Percentiles rank a stretch among this genome's conserved stretches.
These are phyloP conservation scores for Bryum argenteum DNA, from an alignment of 225 moss, liverwort and hornwort species.

Conservation along the genomic window DNA sequence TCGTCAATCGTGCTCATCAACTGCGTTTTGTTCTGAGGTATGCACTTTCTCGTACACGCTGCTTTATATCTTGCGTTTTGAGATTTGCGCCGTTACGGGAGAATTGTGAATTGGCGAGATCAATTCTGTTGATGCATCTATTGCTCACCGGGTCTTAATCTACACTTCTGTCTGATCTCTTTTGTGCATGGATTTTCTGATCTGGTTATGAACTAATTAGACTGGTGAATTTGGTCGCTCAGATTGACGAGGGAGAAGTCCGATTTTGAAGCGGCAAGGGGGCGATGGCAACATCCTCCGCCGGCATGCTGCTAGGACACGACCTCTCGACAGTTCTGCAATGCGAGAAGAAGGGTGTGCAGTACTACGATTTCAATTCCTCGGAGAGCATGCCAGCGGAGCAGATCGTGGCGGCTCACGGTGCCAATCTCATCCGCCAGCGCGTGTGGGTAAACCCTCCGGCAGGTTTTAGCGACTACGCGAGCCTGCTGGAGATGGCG, in stretches of 20 bases:
- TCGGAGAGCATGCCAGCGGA: slow-evolving; percentile 45
- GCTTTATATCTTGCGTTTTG: neutral
- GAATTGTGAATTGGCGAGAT: neutral
- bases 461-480: slow-evolving; percentile 53
- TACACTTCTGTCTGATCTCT: slow-evolving; percentile 1
- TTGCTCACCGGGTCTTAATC: too few species aligned
- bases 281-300: slow-evolving; percentile 33
- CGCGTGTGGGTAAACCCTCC: slow-evolving; percentile 65
- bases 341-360: slow-evolving; percentile 54
- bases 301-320: slow-evolving; percentile 55
- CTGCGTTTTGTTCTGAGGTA: slow-evolving; percentile 11
- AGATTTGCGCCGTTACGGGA: neutral
- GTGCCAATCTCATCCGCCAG: slow-evolving; percentile 57
- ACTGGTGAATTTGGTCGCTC: too few species aligned
- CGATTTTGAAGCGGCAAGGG: too few species aligned
- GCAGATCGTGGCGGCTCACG: slow-evolving; percentile 53
- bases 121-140: neutral
- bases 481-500: slow-evolving; percentile 56
- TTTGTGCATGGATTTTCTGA: neutral
- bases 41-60: neutral
- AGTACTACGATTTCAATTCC: slow-evolving; percentile 51
- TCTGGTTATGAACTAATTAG: too few species aligned
- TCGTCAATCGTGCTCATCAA: neutral
- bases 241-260: too few species aligned
- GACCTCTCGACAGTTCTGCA: slow-evolving; percentile 64